A percentile compares a stretch with the other conserved stretches of the same genome.
Evolutionary conservation across 371 early-diverging fungal genomes (phyloP).

Genomic region (Mucor racemosus): DNA sequence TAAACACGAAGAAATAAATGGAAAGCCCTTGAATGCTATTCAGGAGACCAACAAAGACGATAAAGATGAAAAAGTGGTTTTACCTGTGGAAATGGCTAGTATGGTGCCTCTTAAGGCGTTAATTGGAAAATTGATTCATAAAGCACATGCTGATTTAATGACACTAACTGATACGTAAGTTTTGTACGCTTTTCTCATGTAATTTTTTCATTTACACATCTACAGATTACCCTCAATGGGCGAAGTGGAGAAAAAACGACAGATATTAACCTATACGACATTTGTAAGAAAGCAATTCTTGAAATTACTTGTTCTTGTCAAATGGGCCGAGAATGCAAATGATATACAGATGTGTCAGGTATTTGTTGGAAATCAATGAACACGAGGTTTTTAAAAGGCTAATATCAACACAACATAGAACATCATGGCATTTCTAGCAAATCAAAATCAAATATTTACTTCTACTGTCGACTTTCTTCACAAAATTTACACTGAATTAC

Average conservation of each 20-base stretch:
- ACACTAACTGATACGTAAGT: conserved; percentile 66
- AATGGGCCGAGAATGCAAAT: conserved; percentile 75
- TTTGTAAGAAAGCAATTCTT: conserved; percentile 65
- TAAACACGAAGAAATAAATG: conserved; percentile 19
- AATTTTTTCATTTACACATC: background rate
- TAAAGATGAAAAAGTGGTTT: conserved; percentile 31
- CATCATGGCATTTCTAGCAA: conserved; percentile 72
- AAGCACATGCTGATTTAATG: conserved; percentile 61
- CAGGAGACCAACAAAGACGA: background rate
- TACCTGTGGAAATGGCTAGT: conserved; percentile 57
- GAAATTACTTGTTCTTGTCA: conserved; percentile 69
- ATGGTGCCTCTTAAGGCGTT: conserved; percentile 65
- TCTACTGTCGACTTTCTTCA: conserved; percentile 71
- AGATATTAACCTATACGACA: conserved; percentile 62
- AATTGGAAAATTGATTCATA: conserved; percentile 61
- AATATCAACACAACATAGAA: conserved; percentile 37
- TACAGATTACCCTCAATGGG: conserved; percentile 62
- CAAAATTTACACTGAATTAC: conserved; percentile 65
- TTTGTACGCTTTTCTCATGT: background rate
- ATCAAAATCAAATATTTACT: conserved; percentile 72
- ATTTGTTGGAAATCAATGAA: conserved; percentile 1
- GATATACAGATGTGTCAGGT: conserved; percentile 81
- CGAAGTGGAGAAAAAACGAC: conserved; percentile 61
- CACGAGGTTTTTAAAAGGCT: background rate
- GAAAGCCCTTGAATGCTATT: background rate